Evolutionary conservation across 306 rosid genomes (phyloP), one percentile per base, ranked within the genome.

Genomic region (Trifolium subterraneum): DNA sequence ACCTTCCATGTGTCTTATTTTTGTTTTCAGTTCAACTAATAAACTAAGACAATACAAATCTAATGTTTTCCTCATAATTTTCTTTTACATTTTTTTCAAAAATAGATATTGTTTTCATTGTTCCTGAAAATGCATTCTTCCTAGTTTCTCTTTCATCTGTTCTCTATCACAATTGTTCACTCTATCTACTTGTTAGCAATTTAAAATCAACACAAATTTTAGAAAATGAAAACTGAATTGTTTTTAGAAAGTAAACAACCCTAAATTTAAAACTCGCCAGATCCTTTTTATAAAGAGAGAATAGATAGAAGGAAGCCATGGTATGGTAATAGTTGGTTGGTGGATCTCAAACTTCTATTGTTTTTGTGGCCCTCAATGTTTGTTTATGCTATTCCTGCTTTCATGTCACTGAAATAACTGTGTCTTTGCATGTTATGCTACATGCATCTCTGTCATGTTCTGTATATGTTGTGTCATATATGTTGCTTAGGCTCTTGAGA

Each of bases 401-500:
- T 70, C 52, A 50, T 62, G 23, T 45, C 52, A 48, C 64, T 29
- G 51, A 27, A 48, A 52, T 41, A 72, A 64, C 22, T 10, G 0
- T 50, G 44, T 64, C 31, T 15, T 48, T 50, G 64, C 67, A 64
- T 61, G 36, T 71, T 42, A 62, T 72, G 18, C 60, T 38, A 35
- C 70, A 69, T 47, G 51, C 70, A 70, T 72, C 38, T 62, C 47
- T 51, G 18, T n/a, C 18, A 31, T 22, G 29, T 14, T 62, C 47
- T 47, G 29, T 56, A 5, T 75, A 65, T 59, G 15, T 6, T 41
- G 27, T 78, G 44, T 20, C 27, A 14, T 8, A 70, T 29, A 62
- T 31, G 50, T 72, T 76, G 58, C 55, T 79, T 51, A 29, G 31
- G 63, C 54, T 65, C 8, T 72, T 42, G 54, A 58, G 25, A 61